phyloP scores from a whole-genome alignment of 2,329 filamentous ascomycete species.

The Ascochyta clinopodiicola region DNA sequence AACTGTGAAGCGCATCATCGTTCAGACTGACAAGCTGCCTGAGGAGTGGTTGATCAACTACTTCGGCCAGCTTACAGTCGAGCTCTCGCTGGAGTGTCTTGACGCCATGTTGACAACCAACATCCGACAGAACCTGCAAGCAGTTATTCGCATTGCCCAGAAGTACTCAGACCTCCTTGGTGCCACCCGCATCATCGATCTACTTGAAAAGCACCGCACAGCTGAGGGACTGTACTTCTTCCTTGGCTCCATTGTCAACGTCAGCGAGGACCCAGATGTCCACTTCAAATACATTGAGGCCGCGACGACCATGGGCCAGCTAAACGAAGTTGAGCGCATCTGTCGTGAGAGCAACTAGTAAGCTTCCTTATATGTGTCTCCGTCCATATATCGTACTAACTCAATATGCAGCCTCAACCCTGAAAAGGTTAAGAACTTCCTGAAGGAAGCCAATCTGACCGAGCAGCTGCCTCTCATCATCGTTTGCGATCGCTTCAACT shows the following conservation, averaged over 20 bases:
- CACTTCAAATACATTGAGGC: constrained; percentile 99
- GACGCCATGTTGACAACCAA: constrained; percentile 97
- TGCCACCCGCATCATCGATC: constrained; percentile 83
- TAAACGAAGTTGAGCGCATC: constrained; percentile 95
- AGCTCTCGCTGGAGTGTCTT: constrained; percentile 91
- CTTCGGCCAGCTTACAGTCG: constrained; percentile 93
- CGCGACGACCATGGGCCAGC: constrained; percentile 89
- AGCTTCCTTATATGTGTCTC: background rate
- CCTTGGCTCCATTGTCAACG: constrained; percentile 95
- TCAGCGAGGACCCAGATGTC: constrained; percentile 93
- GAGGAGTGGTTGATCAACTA: constrained; percentile 90
- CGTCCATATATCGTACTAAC: background rate
- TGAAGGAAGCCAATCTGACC: constrained; percentile 91
- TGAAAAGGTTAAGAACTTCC: constrained; percentile 98
- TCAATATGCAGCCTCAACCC: constrained; percentile 72
- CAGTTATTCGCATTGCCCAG: constrained; percentile 93
- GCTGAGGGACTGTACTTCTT: constrained; percentile 98
- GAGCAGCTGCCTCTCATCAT: constrained; percentile 97
- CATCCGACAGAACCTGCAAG: constrained; percentile 94
- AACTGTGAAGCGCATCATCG: constrained; percentile 86
- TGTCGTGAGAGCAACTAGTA: constrained; percentile 79
- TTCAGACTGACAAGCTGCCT: constrained; percentile 86
- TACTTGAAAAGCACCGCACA: constrained; percentile 97
- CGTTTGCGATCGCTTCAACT: constrained; percentile 99
- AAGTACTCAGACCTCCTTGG: constrained; percentile 97